Percentiles rank a stretch among this genome's conserved stretches.
These are phyloP conservation scores for Trypanosoma brucei DNA, from an alignment of 208 protist genomes.

Conservation along the genomic window DNA sequence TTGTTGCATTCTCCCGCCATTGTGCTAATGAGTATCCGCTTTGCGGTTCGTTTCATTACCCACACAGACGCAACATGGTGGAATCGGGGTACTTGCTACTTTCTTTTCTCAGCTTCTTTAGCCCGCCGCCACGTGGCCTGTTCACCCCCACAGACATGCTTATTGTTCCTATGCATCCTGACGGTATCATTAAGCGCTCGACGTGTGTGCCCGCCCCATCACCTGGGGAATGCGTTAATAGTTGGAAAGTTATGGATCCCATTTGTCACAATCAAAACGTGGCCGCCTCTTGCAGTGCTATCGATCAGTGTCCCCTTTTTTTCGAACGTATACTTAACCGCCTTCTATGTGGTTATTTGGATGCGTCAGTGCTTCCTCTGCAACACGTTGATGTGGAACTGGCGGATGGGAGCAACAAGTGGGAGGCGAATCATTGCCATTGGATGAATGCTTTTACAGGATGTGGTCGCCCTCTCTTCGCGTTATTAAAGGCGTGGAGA, in stretches of 20 bases:
- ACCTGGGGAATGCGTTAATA: background rate
- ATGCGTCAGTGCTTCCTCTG: background rate
- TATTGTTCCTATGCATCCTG: slow-evolving; percentile 13
- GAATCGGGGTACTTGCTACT: slow-evolving; percentile 17
- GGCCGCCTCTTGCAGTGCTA: background rate
- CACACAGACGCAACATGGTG: slow-evolving; percentile 5
- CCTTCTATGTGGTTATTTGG: background rate
- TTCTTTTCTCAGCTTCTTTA: slow-evolving; percentile 28
- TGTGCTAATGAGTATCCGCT: slow-evolving; percentile 5
- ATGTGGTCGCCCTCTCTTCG: too few species aligned
- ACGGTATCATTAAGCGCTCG: slow-evolving; percentile 12
- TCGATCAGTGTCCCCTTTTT: background rate
- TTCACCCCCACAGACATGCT: slow-evolving; percentile 18
- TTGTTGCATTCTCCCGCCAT: slow-evolving; percentile 16
- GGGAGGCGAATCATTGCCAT: too few species aligned
- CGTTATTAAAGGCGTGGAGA: too few species aligned
- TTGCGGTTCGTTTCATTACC: slow-evolving; percentile 8
- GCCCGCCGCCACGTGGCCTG: slow-evolving; percentile 15
- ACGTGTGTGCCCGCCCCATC: background rate
- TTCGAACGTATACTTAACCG: background rate
- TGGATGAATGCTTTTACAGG: too few species aligned
- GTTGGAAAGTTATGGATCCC: background rate
- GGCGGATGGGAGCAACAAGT: background rate
- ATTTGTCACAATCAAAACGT: background rate
- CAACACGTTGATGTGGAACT: background rate